Percentiles rank a stretch among this genome's conserved stretches.
phyloP scores from a whole-genome alignment of 257 asterid genomes.

The Oldenlandia corymbosa region DNA sequence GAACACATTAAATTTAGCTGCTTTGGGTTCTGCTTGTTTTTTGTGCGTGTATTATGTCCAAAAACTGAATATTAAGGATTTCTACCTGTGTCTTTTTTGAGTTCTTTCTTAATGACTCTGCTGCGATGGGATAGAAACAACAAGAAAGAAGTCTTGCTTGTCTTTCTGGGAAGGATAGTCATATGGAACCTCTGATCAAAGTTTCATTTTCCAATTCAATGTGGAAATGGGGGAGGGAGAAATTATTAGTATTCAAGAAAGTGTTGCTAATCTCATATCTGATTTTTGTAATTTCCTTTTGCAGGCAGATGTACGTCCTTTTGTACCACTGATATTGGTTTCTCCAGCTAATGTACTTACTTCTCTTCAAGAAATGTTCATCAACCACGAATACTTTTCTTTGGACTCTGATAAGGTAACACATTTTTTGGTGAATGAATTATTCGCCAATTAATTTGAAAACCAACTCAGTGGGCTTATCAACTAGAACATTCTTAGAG shows the following conservation, averaged over 20 bases:
- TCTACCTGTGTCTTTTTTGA: not conserved
- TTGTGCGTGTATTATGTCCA: not conserved
- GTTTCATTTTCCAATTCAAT: not conserved
- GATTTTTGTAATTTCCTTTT: conserved; percentile 25
- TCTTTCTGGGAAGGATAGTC: not conserved
- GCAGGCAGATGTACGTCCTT: conserved; percentile 57
- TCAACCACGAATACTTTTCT: conserved; percentile 49
- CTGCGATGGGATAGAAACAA: not conserved
- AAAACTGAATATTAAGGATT: not conserved
- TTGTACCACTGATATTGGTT: conserved; percentile 68
- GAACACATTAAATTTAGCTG: not conserved
- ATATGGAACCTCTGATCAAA: not conserved
- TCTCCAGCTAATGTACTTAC: conserved; percentile 44
- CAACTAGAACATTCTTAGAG: not conserved
- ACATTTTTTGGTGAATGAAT: not conserved
- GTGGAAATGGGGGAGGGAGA: not conserved
- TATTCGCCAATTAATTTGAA: not conserved
- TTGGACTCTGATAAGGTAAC: conserved; percentile 84
- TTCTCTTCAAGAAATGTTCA: conserved; percentile 53
- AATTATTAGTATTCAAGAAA: not conserved
- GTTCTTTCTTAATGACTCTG: not conserved
- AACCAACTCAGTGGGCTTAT: conserved; percentile 7
- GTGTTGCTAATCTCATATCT: conserved; percentile 7
- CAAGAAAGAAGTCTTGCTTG: not conserved
- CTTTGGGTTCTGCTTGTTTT: not conserved